Conservation (phyloP, 1,284 basidiomycete species). For the Coriolopsis trogii region DNA sequence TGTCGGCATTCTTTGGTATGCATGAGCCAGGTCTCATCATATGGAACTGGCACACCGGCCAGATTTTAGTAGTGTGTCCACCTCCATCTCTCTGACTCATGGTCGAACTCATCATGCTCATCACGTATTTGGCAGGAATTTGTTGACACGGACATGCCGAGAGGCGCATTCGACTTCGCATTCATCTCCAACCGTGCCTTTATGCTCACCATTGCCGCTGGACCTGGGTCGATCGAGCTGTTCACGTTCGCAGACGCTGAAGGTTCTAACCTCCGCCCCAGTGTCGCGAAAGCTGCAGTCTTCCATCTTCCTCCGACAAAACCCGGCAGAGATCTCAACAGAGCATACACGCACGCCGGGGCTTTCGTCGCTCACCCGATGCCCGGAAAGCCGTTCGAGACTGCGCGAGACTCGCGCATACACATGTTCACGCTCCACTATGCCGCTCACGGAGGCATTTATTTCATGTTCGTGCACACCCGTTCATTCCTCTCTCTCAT, state of each 20-base stretch:
- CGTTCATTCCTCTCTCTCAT: constrained; percentile 36
- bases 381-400: constrained; percentile 36
- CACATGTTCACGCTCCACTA: constrained; percentile 46
- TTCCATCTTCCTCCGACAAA: constrained; percentile 36
- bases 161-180: constrained; percentile 52
- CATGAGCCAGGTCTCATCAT: constrained; percentile 43
- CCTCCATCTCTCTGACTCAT: not conserved
- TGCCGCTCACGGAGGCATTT: constrained; percentile 22
- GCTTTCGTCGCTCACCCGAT: constrained; percentile 39
- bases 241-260: constrained; percentile 35
- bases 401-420: constrained; percentile 41
- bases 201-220: constrained; percentile 40
- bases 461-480: constrained; percentile 41
- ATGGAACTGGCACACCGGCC: constrained; percentile 58
- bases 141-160: no score
- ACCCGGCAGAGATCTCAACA: constrained; percentile 11
- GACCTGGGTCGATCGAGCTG: constrained; percentile 36
- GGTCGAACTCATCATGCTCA: constrained; percentile 11
- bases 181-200: constrained; percentile 49
- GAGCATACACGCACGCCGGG: constrained; percentile 34
- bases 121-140: no score
- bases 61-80: constrained; percentile 45
- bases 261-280: constrained; percentile 8
- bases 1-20: constrained; percentile 48
- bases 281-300: constrained; percentile 33